Evolutionary conservation across 2,329 filamentous ascomycete genomes (phyloP).

Genomic region (Fusarium anguioides): DNA sequence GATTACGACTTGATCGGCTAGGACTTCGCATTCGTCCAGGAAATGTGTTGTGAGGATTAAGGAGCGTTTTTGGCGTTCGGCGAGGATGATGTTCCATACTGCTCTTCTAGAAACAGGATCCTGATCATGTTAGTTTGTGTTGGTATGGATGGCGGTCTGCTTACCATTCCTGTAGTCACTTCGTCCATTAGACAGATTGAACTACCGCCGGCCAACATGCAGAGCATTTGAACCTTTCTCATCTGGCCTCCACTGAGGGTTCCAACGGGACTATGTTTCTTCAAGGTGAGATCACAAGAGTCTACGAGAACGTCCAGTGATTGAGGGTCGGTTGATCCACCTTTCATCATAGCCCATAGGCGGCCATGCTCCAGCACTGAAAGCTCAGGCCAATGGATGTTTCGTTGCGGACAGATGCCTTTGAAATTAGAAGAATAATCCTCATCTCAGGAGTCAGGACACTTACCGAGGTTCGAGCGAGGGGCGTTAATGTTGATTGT

Average conservation of each 20-base stretch:
- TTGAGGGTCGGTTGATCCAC: background rate
- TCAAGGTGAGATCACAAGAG: constrained; percentile 76
- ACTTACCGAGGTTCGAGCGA: background rate
- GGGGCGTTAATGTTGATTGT: background rate
- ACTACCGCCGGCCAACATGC: constrained; percentile 90
- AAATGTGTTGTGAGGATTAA: constrained; percentile 89
- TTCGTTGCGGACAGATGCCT: constrained; percentile 15
- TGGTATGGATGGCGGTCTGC: fast-evolving
- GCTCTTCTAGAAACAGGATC: constrained; percentile 83
- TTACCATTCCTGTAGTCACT: constrained; percentile 67
- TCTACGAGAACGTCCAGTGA: constrained; percentile 62
- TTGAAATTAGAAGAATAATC: background rate
- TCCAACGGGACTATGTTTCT: constrained; percentile 72
- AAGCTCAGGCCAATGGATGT: constrained; percentile 21
- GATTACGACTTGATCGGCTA: constrained; percentile 71
- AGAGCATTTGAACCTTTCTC: constrained; percentile 84
- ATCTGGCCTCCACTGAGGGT: constrained; percentile 88
- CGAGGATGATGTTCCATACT: constrained; percentile 87
- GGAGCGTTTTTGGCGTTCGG: constrained; percentile 79
- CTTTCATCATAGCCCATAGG: constrained; percentile 11
- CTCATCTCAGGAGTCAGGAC: constrained; percentile 20
- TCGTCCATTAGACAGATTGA: constrained; percentile 50
- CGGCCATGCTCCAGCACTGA: constrained; percentile 7
- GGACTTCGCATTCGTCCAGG: constrained; percentile 84
- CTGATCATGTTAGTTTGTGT: constrained; percentile 60